A percentile compares a stretch with the other conserved stretches of the same genome.
These are phyloP conservation scores for Cymbopogon flexuosus DNA, from an alignment of 202 grass and related monocot genomes.

Conservation along the genomic window DNA sequence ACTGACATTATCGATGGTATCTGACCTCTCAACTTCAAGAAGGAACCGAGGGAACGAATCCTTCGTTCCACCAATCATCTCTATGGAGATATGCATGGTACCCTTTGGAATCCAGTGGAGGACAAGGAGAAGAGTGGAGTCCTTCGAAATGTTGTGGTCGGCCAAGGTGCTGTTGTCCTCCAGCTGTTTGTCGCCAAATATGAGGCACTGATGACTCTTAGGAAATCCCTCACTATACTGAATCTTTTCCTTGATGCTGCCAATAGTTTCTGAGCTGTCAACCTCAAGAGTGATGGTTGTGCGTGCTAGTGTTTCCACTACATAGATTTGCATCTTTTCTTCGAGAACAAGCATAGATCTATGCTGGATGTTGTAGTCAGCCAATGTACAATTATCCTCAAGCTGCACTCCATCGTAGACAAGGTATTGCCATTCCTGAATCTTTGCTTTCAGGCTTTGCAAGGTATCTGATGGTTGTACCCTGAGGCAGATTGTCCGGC, in stretches of 20 bases:
- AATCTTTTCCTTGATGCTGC: neutral
- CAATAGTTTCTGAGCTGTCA: neutral
- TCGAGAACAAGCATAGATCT: neutral
- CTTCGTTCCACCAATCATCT: too few species aligned
- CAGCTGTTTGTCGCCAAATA: neutral
- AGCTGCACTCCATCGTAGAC: neutral
- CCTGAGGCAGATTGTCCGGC: neutral
- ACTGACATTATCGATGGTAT: neutral
- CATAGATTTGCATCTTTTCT: neutral
- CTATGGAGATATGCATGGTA: neutral
- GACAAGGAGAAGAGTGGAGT: conserved; percentile 19
- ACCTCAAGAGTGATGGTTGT: neutral
- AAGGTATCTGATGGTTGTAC: neutral
- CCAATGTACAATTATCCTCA: neutral
- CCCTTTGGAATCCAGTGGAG: neutral
- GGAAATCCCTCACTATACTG: neutral
- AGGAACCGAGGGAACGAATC: too few species aligned
- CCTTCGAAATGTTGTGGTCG: neutral
- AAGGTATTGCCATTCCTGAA: neutral
- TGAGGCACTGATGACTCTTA: neutral
- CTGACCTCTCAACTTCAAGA: neutral
- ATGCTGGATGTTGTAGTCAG: neutral
- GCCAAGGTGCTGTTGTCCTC: neutral
- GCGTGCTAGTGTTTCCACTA: neutral
- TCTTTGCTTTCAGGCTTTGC: neutral